Conservation (phyloP, 345 rosid genomes). For the Dipteronia dyeriana region DNA sequence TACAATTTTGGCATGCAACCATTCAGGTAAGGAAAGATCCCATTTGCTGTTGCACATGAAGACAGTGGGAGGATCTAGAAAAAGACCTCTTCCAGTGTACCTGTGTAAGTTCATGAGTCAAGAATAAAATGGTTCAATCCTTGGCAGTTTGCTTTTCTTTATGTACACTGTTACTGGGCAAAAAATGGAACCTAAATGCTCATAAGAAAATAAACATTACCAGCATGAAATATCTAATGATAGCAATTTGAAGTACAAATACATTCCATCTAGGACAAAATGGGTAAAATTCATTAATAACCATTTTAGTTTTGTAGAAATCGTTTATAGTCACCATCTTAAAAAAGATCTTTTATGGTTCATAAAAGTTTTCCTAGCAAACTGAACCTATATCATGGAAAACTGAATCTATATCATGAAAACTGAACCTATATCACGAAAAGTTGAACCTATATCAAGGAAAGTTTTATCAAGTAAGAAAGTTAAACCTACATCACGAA, state of each 20-base stretch:
- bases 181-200: background rate
- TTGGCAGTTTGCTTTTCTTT: constrained; percentile 1
- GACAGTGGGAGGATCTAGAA: constrained; percentile 89
- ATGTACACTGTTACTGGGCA: background rate
- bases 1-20: constrained; percentile 34
- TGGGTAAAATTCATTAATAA: too few relatives aligned
- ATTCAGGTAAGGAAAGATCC: constrained; percentile 68
- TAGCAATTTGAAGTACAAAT: background rate
- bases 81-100: constrained; percentile 94
- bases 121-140: background rate
- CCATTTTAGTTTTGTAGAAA: too few relatives aligned
- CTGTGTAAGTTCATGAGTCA: constrained; percentile 37
- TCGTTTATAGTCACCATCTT: too few relatives aligned
- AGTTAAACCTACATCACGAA: too few relatives aligned
- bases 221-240: background rate
- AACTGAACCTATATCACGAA: too few relatives aligned
- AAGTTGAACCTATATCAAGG: too few relatives aligned
- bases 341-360: too few relatives aligned
- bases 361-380: too few relatives aligned
- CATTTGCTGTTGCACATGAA: constrained; percentile 58
- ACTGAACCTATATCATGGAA: too few relatives aligned
- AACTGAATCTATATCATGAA: too few relatives aligned
- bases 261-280: background rate
- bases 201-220: background rate
- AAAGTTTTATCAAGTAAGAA: too few relatives aligned